Evolutionary conservation across 371 early-diverging fungal genomes (phyloP).

Genomic region (Zancudomyces culisetae): DNA sequence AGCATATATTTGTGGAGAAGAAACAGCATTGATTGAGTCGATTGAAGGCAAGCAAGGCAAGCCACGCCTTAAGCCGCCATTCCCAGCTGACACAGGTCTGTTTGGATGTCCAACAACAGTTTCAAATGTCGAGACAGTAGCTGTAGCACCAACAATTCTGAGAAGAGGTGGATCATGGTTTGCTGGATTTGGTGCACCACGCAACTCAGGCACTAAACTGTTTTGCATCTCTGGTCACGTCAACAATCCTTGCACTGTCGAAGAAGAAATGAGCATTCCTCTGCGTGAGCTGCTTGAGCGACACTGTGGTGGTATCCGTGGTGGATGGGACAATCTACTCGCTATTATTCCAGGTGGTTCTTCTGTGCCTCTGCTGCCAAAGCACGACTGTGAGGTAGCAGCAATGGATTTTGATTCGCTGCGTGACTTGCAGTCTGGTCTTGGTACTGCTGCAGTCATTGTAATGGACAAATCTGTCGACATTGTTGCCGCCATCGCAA

Average conservation of each 20-base stretch:
- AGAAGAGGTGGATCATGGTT: constrained; percentile 89
- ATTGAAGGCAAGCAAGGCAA: constrained; percentile 96
- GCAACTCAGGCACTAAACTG: constrained; percentile 89
- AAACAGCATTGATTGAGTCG: constrained; percentile 92
- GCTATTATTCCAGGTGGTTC: constrained; percentile 95
- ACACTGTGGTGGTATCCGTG: constrained; percentile 91
- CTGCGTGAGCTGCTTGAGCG: constrained; percentile 83
- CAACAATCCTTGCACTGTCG: constrained; percentile 91
- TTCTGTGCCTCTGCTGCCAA: constrained; percentile 84
- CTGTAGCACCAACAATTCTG: constrained; percentile 90
- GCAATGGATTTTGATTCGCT: constrained; percentile 97
- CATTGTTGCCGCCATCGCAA: constrained; percentile 76
- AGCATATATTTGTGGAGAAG: constrained; percentile 96
- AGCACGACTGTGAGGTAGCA: constrained; percentile 70
- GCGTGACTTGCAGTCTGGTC: constrained; percentile 77
- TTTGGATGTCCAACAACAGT: constrained; percentile 97
- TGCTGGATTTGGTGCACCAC: constrained; percentile 77
- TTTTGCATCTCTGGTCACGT: constrained; percentile 95
- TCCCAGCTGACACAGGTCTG: constrained; percentile 94
- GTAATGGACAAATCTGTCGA: constrained; percentile 96
- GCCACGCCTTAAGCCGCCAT: constrained; percentile 95
- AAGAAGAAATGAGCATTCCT: constrained; percentile 96
- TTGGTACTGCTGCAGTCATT: constrained; percentile 91
- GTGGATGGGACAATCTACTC: constrained; percentile 97
- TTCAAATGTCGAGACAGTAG: constrained; percentile 94